Base-by-base conservation (phyloP, 495 filamentous ascomycete species). In the Penicillium nucicola region DNA sequence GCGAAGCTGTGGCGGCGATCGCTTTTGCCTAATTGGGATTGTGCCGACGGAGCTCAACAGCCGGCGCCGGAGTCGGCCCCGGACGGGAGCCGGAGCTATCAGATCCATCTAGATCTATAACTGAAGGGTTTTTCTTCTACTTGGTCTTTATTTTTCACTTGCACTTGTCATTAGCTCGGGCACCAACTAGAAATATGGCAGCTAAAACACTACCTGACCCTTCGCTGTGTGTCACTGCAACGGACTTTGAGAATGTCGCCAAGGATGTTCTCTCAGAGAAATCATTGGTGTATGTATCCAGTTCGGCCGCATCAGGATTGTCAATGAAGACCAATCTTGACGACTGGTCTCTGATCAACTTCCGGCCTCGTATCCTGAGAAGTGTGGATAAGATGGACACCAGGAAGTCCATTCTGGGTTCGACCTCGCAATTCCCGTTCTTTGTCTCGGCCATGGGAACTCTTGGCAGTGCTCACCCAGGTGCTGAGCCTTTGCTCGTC, bases 271-370 rank as follows among this genome's bases (percentile, higher is more conserved):
- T 61, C 1, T 30, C 54, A 4, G 40, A 61, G 30, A 61, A 58
- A 15, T 51, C 54, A 41, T 61, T 54, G 58, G 50, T 61, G 8
- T 61, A 61, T 45, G 54, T 34, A 12, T 61, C 58, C 6, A 61
- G 58, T 31, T 57, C 54, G 14, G 58, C 58, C 32, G 25, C 50
- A 11, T 48, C 58, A 9, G 58, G 58, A 15, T 33, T 48, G 3
- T 61, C 58, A 20, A 37, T 57, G 38, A 34, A 42, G 12, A 35
- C 51, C n/a, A 61, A 61, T 28, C 30, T 61, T 7, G 54, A 61
- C 22, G 58, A 61, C 40, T 61, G 58, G 58, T 57, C 58, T 37
- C 38, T 48, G 23, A 55, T 61, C 47, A 61, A 57, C 23, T 61
- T 61, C 20, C 54, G 58, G 1, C 58, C 58, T 13, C 58, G 58